Conservation (phyloP, 2,329 filamentous ascomycete species). For the Penicillium sp. region DNA sequence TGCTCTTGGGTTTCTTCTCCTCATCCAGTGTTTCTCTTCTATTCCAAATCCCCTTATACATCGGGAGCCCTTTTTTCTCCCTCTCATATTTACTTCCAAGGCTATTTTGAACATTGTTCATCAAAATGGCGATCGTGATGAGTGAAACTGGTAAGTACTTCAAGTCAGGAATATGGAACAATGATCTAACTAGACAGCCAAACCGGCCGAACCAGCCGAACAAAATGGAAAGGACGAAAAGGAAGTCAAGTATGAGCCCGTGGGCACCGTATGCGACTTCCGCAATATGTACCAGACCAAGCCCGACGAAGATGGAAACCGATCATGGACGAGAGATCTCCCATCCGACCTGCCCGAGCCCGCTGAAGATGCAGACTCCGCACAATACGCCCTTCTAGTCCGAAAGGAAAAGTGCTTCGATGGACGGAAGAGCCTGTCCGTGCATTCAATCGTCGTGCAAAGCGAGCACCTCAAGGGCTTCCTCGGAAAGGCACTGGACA, state of each 20-base stretch:
- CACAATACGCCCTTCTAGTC: constrained; percentile 62
- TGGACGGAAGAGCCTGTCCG: constrained; percentile 60
- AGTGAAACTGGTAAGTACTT: not conserved
- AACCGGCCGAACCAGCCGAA: not conserved
- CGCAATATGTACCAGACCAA: constrained; percentile 55
- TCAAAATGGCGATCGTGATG: not conserved
- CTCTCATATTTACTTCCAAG: not conserved
- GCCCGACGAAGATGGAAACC: constrained; percentile 53
- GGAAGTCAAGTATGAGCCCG: constrained; percentile 16
- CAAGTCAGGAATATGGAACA: not conserved
- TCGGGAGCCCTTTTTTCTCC: not conserved
- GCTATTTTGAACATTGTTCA: not conserved
- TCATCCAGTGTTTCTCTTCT: not conserved
- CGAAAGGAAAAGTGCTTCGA: constrained; percentile 61
- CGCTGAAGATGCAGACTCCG: constrained; percentile 63
- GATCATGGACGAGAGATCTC: constrained; percentile 59
- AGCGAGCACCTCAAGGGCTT: constrained; percentile 62
- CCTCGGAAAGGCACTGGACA: constrained; percentile 57
- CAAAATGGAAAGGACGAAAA: not conserved
- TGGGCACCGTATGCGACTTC: constrained; percentile 39
- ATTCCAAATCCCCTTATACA: not conserved
- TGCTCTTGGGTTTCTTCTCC: not conserved
- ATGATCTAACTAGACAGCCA: not conserved
- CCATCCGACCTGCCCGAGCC: constrained; percentile 58
- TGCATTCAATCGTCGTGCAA: constrained; percentile 66